phyloP scores from a whole-genome alignment of 345 rosid genomes.

The Erodium maritimum region DNA sequence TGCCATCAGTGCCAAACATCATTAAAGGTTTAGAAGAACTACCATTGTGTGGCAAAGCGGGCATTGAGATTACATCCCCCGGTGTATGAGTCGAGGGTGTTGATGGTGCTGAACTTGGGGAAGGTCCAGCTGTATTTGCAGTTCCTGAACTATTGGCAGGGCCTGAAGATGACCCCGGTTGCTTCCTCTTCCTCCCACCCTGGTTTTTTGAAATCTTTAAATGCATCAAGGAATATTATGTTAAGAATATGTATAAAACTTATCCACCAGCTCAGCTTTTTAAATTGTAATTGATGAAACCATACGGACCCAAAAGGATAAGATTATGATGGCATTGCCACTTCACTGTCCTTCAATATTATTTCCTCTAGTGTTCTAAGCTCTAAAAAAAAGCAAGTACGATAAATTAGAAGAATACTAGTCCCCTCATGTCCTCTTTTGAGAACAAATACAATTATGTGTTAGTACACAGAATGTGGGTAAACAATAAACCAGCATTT shows the following conservation, averaged over 20 bases:
- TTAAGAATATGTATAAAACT: slow-evolving; percentile 23
- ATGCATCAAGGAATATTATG: slow-evolving; percentile 16
- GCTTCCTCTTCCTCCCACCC: slow-evolving; percentile 92
- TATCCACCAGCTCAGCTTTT: neutral
- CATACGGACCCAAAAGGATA: too few species aligned
- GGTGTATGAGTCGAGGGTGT: slow-evolving; percentile 97
- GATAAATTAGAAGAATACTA: too few species aligned
- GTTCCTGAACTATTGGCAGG: slow-evolving; percentile 99
- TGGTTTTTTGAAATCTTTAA: slow-evolving; percentile 83
- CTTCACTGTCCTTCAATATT: too few species aligned
- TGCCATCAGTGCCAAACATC: slow-evolving; percentile 65
- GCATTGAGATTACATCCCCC: slow-evolving; percentile 85
- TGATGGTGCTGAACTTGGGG: slow-evolving; percentile 98
- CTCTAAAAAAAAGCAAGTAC: too few species aligned
- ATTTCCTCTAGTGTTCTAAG: too few species aligned
- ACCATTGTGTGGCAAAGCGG: slow-evolving; percentile 74
- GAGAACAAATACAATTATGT: too few species aligned
- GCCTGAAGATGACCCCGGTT: slow-evolving; percentile 94
- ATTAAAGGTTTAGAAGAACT: slow-evolving; percentile 73
- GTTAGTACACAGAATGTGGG: too few species aligned
- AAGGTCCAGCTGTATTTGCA: slow-evolving; percentile 95
- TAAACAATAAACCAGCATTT: too few species aligned
- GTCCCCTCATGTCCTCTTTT: too few species aligned
- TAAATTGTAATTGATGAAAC: too few species aligned
- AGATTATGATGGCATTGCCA: too few species aligned